These are phyloP conservation scores for Cornus florida DNA, from an alignment of 148 eudicot genomes.

Conservation along the genomic window DNA sequence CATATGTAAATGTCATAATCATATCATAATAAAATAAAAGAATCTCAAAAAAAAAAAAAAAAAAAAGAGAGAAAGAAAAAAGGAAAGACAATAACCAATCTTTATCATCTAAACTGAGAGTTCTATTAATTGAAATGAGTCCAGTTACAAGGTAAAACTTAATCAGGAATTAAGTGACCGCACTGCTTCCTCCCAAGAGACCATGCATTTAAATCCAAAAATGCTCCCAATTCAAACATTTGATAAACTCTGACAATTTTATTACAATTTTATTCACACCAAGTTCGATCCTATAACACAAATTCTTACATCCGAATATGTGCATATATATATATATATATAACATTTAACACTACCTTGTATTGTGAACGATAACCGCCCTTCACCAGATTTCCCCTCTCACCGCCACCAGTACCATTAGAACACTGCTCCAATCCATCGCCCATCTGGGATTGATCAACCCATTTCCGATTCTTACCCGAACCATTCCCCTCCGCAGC, in stretches of 20 bases:
- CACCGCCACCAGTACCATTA: conserved; percentile 5
- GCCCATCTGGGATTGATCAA: neutral
- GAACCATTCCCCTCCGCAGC: conserved; percentile 5
- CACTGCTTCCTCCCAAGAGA: too few species aligned
- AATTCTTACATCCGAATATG: neutral
- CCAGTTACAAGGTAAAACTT: too few species aligned
- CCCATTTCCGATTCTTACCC: conserved; percentile 6
- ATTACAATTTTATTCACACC: neutral
- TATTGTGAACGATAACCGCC: conserved; percentile 12
- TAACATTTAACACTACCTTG: conserved; percentile 12
- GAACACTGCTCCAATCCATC: conserved; percentile 14
- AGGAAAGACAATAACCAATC: too few species aligned
- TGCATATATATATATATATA: neutral
- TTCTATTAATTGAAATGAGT: too few species aligned
- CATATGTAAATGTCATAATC: too few species aligned
- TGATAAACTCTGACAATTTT: too few species aligned
- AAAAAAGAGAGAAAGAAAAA: too few species aligned
- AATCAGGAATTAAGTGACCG: too few species aligned
- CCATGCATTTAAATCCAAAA: neutral
- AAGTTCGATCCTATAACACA: neutral
- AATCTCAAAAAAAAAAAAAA: too few species aligned
- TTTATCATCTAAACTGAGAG: too few species aligned
- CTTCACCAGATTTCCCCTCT: conserved; percentile 5
- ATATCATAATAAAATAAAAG: too few species aligned
- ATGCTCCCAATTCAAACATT: neutral